These are phyloP conservation scores for Beauveria brongniartii DNA, from an alignment of 2,329 filamentous ascomycete species.

Conservation along the genomic window DNA sequence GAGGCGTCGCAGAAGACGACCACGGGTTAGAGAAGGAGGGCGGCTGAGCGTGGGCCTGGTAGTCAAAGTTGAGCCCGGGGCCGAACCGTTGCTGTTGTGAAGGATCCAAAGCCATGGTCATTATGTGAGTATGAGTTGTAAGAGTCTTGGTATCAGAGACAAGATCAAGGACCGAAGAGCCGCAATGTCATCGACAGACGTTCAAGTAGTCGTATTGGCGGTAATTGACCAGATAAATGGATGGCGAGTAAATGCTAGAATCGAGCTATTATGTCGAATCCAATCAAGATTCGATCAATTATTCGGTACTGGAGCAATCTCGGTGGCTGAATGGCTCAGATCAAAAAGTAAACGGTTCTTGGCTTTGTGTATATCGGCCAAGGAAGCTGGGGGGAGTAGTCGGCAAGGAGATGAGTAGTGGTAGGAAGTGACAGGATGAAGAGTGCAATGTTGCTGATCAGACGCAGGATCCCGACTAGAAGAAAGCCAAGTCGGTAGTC, in stretches of 20 bases:
- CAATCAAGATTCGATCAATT: not conserved
- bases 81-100: conserved; percentile 79
- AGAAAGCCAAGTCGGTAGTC: conserved; percentile 33
- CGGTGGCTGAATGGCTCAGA: not conserved
- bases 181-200: conserved; percentile 9
- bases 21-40: conserved; percentile 89
- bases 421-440: conserved; percentile 12
- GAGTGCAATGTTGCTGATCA: conserved; percentile 37
- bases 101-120: conserved; percentile 94
- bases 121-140: conserved; percentile 36
- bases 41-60: conserved; percentile 42
- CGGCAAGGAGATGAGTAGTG: not conserved
- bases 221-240: not conserved
- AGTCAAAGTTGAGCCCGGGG: conserved; percentile 70
- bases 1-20: conserved; percentile 47
- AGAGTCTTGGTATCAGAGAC: not conserved
- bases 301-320: not conserved
- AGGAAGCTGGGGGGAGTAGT: not conserved
- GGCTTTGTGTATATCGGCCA: not conserved
- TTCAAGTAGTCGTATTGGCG: not conserved
- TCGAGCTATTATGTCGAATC: not conserved
- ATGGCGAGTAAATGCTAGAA: not conserved
- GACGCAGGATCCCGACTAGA: conserved; percentile 39
- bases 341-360: not conserved
- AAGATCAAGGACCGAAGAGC: conserved; percentile 14